Evolutionary conservation across 441 rosid genomes (phyloP).

Genomic region (Pelargonium citronellum): DNA sequence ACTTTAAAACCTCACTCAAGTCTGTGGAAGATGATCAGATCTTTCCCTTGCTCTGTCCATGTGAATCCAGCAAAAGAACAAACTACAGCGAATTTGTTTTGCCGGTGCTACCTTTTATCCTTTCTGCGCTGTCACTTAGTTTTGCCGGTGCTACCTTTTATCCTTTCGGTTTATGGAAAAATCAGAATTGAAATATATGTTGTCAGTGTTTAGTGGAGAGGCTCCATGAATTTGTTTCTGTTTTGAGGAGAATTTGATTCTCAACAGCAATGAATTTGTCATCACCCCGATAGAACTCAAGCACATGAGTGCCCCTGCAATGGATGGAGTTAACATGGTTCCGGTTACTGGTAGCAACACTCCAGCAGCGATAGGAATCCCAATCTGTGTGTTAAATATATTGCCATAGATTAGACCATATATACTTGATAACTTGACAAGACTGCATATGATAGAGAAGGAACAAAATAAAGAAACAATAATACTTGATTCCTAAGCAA

Average conservation of each 20-base stretch:
- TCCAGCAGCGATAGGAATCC: constrained; percentile 92
- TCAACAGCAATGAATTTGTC: constrained; percentile 76
- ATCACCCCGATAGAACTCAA: constrained; percentile 88
- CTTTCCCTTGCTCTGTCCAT: background rate
- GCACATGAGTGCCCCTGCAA: constrained; percentile 96
- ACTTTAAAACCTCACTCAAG: too few species aligned
- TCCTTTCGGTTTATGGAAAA: constrained; percentile 26
- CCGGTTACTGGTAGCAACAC: constrained; percentile 76
- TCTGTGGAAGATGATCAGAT: background rate
- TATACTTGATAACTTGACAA: background rate
- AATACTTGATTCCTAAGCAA: background rate
- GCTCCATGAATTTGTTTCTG: constrained; percentile 25
- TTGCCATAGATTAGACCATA: background rate
- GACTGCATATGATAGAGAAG: background rate
- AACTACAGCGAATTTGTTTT: background rate
- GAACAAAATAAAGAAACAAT: background rate
- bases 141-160: constrained; percentile 14
- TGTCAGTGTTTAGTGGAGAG: constrained; percentile 4
- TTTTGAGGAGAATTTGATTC: constrained; percentile 54
- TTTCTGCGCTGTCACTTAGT: background rate
- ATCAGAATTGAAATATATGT: constrained; percentile 18
- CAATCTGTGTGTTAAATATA: constrained; percentile 47
- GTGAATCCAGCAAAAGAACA: too few species aligned
- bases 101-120: constrained; percentile 1
- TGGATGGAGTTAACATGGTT: constrained; percentile 85